phyloP scores from a whole-genome alignment of 2,329 filamentous ascomycete genomes.

The Elsinoe fawcettii region DNA sequence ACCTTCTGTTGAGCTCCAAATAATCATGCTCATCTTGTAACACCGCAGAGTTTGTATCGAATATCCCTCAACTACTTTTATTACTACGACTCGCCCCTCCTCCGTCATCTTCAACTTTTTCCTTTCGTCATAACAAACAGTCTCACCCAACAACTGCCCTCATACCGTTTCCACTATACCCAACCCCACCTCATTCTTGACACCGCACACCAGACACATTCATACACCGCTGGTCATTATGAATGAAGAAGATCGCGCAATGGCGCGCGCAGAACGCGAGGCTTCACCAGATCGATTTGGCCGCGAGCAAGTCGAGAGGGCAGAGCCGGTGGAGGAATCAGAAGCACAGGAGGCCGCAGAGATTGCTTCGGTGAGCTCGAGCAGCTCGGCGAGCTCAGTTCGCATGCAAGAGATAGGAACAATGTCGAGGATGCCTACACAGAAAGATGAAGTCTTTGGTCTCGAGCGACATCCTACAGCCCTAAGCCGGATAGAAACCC shows the following conservation, averaged over 20 bases:
- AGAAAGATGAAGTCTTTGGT: conserved; percentile 44
- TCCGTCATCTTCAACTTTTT: neutral
- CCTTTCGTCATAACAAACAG: conserved; percentile 4
- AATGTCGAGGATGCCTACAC: conserved; percentile 57
- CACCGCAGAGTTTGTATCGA: neutral
- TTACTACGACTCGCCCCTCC: neutral
- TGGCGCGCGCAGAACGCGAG: conserved; percentile 48
- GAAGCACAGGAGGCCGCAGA: conserved; percentile 47
- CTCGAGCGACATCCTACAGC: conserved; percentile 63
- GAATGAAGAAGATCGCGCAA: conserved; percentile 48
- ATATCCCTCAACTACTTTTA: neutral
- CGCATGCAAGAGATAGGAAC: conserved; percentile 34
- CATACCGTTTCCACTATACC: neutral
- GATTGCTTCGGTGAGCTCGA: conserved; percentile 46
- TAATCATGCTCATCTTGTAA: neutral
- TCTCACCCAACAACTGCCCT: neutral
- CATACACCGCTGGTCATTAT: conserved; percentile 24
- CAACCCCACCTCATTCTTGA: neutral
- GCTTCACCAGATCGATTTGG: conserved; percentile 39
- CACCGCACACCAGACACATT: neutral
- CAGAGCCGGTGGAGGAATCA: conserved; percentile 13
- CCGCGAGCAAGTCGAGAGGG: conserved; percentile 16
- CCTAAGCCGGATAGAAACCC: conserved; percentile 63
- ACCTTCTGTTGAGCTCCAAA: neutral
- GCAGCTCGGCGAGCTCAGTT: conserved; percentile 34